phyloP scores from a whole-genome alignment of 768 basidiomycete genomes.

The Tylopilus vinaceipallidus region DNA sequence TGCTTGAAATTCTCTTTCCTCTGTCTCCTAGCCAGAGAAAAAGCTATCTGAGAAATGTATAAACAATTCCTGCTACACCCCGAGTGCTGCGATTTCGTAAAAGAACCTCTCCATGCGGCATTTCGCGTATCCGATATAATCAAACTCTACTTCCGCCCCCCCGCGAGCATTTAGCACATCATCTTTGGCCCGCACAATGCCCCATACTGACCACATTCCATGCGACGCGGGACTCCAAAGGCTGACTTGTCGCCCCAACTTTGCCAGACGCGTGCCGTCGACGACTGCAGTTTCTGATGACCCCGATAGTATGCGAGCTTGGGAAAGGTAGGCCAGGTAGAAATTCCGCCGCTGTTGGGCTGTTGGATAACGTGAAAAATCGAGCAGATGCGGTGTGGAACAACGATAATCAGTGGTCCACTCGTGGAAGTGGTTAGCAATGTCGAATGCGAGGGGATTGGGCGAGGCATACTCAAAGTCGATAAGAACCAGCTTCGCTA shows the following conservation, averaged over 20 bases:
- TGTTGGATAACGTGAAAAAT: conserved; percentile 69
- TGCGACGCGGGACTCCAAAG: conserved; percentile 91
- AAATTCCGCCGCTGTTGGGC: conserved; percentile 74
- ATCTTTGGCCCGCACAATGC: conserved; percentile 84
- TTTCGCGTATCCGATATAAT: conserved; percentile 82
- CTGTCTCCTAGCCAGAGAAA: background rate
- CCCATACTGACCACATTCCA: conserved; percentile 95
- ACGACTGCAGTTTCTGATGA: conserved; percentile 21
- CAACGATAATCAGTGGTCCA: conserved; percentile 93
- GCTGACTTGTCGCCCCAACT: conserved; percentile 74
- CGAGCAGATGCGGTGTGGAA: conserved; percentile 63
- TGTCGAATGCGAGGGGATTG: conserved; percentile 92
- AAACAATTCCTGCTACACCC: conserved; percentile 22
- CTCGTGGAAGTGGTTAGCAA: conserved; percentile 96
- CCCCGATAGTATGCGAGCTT: conserved; percentile 36
- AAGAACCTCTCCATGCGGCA: conserved; percentile 66
- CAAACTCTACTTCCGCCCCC: conserved; percentile 70
- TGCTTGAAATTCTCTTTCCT: conserved; percentile 37
- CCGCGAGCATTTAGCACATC: conserved; percentile 51
- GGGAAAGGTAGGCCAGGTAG: conserved; percentile 77
- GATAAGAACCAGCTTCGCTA: conserved; percentile 81
- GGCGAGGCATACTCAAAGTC: conserved; percentile 97
- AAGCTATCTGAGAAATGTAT: background rate
- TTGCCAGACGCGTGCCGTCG: conserved; percentile 45
- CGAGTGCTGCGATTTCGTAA: conserved; percentile 49